A percentile compares a stretch with the other conserved stretches of the same genome.
These are phyloP conservation scores for Salmacisia buchloeana DNA, from an alignment of 1,284 basidiomycete species.

Conservation along the genomic window DNA sequence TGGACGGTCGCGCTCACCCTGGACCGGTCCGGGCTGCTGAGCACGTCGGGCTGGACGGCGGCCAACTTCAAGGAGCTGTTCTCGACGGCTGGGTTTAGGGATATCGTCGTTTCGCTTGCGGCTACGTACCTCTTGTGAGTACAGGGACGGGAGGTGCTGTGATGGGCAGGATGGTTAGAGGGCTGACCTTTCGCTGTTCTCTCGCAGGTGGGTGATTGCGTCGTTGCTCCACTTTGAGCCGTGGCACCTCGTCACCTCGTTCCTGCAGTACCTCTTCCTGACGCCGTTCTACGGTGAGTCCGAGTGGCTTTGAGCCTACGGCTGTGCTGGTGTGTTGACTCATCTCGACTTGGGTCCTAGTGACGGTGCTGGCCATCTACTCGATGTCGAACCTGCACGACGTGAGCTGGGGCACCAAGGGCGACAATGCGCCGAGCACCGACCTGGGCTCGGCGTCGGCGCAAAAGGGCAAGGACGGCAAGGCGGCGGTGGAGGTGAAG, in stretches of 20 bases:
- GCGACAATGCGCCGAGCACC: conserved; percentile 37
- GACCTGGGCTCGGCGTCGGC: conserved; percentile 61
- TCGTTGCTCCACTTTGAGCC: conserved; percentile 82
- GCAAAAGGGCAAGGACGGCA: conserved; percentile 72
- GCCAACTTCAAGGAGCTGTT: conserved; percentile 54
- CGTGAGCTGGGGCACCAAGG: conserved; percentile 52
- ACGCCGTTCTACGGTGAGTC: conserved; percentile 60
- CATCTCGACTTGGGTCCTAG: conserved; percentile 52
- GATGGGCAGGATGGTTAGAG: background rate
- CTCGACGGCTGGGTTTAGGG: conserved; percentile 66
- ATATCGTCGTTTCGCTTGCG: conserved; percentile 69
- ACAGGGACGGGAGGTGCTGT: background rate
- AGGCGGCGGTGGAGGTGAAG: conserved; percentile 78
- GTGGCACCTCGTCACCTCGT: conserved; percentile 90
- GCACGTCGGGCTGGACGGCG: conserved; percentile 14
- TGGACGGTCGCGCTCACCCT: conserved; percentile 57
- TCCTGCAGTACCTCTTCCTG: conserved; percentile 57
- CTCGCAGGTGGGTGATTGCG: conserved; percentile 67
- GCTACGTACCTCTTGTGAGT: conserved; percentile 89
- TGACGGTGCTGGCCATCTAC: conserved; percentile 63
- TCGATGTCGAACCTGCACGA: conserved; percentile 61
- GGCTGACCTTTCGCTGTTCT: background rate
- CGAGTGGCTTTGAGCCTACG: no score
- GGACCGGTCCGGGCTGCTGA: conserved; percentile 8
- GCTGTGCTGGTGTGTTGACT: no score